Evolutionary conservation across 2,329 filamentous ascomycete genomes (phyloP), one percentile per base, ranked within the genome.

Genomic region (Elsinoe perseae): DNA sequence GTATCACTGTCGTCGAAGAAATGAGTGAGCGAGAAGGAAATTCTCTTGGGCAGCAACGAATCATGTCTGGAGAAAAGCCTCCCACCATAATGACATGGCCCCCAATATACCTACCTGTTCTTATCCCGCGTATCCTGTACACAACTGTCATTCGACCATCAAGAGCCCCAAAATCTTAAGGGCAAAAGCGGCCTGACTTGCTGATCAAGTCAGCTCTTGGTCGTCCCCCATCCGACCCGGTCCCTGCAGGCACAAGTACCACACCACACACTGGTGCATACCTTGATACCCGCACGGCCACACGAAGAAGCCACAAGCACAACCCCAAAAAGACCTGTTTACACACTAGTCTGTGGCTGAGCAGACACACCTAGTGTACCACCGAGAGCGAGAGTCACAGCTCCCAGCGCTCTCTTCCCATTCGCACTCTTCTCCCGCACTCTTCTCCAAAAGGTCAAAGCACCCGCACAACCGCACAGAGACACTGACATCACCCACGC

Each of bases 401-500:
- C n/a, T n/a, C n/a, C n/a, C n/a, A n/a, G n/a, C n/a, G n/a, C n/a
- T n/a, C n/a, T n/a, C n/a, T n/a, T n/a, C n/a, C n/a, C n/a, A n/a
- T n/a, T n/a, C n/a, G n/a, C n/a, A n/a, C n/a, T n/a, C n/a, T 30
- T 12, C 28, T 30, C 28, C 28, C 28, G 28, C 28, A n/a, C 12
- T 30, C 32, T 36, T 14, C 32, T 36, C 32, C 32, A 36, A 14
- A n/a, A 36, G 32, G 32, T 36, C 32, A 36, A 36, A 36, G 32
- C 32, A 36, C 32, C 32, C 32, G 32, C 32, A n/a, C n/a, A 14
- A 36, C 40, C 40, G 20, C 40, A 44, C 40, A 23, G 21, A 44
- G 40, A 44, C 40, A 44, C 40, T 44, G 40, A 44, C 40, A 44
- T 44, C 40, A 44, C 40, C 40, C 40, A 25, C 40, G 23, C 40